Base-by-base conservation (phyloP, 2,329 filamentous ascomycete species). In the Ascochyta viciae-villosae region DNA sequence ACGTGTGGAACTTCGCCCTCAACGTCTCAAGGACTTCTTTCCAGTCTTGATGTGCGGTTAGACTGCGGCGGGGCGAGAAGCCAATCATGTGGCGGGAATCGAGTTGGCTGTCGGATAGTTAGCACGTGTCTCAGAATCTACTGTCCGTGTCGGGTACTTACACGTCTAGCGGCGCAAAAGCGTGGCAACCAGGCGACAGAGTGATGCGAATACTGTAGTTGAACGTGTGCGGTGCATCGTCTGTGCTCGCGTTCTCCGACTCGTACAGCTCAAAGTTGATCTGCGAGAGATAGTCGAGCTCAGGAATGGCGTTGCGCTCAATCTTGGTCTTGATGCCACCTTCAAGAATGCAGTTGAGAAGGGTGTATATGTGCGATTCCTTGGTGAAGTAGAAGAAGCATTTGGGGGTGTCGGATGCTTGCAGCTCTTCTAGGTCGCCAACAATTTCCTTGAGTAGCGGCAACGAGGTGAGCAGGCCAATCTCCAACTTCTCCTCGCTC, bases 381-480 rank as follows among this genome's bases (percentile, higher is more conserved):
- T 99, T 99, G 61, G 95, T 99, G 77, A 99, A 99, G 80, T 99
- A 99, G 78, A 98, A 91, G 81, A 98, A 98, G 1, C 90, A 94
- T 74, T 97, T 97, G 40, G 93, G 92, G 64, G 96, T 91, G 49
- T 94, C 89, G 0, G 91, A 96, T 3, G 95, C 94, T 77, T 99
- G 95, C 76, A 98, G 92, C 77, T 98, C 93, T 78, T 99, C 96
- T 2, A 99, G 83, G 69, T 99, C 94, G 71, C 93, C 90, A 6
- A 99, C 95, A 67, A 99, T 97, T 77, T 99, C 95, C 75, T 96
- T 96, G 41, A 99, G 85, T 15, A 99, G 82, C 2, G 95, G 96
- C 42, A 99, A 81, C 12, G 93, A 97, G 0, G 95, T 99, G 64
- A 99, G 80, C 1, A 99, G 85, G 2, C 95, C 95, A 74, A 99